These are phyloP conservation scores for Hemileccinum rubropunctum DNA, from an alignment of 768 basidiomycete species.

Conservation along the genomic window DNA sequence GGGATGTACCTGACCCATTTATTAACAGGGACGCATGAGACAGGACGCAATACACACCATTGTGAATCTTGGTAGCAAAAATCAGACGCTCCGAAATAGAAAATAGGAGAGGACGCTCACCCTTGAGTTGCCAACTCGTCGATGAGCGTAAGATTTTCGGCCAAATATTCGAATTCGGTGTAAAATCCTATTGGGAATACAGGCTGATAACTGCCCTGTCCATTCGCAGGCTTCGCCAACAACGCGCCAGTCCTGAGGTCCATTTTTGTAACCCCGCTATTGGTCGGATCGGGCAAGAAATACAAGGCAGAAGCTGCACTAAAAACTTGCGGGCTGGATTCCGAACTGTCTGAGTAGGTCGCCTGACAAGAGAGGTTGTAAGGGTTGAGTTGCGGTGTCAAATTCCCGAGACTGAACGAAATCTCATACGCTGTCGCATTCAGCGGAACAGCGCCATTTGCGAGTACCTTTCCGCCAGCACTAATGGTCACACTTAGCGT, in stretches of 20 bases:
- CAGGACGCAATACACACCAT: slow-evolving; percentile 28
- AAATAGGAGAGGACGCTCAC: slow-evolving; percentile 9
- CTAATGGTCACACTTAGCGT: slow-evolving; percentile 43
- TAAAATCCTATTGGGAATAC: slow-evolving; percentile 46
- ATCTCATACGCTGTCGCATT: slow-evolving; percentile 50
- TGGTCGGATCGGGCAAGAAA: slow-evolving; percentile 46
- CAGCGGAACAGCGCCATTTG: slow-evolving; percentile 46
- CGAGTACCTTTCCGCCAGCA: slow-evolving; percentile 40
- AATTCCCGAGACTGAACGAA: slow-evolving; percentile 42
- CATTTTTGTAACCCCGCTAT: slow-evolving; percentile 56
- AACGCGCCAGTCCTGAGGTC: slow-evolving; percentile 57
- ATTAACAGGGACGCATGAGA: slow-evolving; percentile 4
- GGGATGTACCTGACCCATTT: slow-evolving; percentile 54
- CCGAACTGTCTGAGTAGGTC: slow-evolving; percentile 27
- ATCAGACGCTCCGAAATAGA: neutral
- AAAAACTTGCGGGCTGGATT: slow-evolving; percentile 39
- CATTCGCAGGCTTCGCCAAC: slow-evolving; percentile 47
- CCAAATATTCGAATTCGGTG: slow-evolving; percentile 40
- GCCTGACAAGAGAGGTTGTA: slow-evolving; percentile 32
- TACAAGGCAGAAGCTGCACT: slow-evolving; percentile 41
- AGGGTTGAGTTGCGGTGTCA: slow-evolving; percentile 39
- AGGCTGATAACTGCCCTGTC: slow-evolving; percentile 46
- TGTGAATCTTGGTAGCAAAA: slow-evolving; percentile 4
- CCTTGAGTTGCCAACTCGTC: slow-evolving; percentile 33
- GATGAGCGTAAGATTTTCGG: slow-evolving; percentile 19